phyloP scores from a whole-genome alignment of 129 eudicot species.

The Glebionis coronaria region DNA sequence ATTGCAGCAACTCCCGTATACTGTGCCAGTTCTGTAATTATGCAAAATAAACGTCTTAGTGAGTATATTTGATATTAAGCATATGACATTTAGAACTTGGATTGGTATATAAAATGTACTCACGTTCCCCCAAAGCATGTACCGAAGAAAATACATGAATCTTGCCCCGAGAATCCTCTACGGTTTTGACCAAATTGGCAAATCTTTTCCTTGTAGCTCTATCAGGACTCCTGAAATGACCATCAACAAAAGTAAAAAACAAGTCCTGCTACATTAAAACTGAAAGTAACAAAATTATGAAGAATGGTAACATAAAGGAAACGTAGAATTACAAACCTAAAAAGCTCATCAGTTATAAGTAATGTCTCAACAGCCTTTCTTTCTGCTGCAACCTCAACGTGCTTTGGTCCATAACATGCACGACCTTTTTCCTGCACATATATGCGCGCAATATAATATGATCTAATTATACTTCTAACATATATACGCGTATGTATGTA shows the following conservation, averaged over 20 bases:
- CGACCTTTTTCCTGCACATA: slow-evolving; percentile 81
- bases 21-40: too few species aligned
- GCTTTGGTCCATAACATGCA: slow-evolving; percentile 98
- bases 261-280: background rate
- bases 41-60: too few species aligned
- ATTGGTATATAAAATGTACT: too few species aligned
- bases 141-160: slow-evolving; percentile 80
- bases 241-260: background rate
- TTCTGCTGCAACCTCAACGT: slow-evolving; percentile 94
- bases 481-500: too few species aligned
- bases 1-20: too few species aligned
- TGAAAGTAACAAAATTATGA: background rate
- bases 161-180: slow-evolving; percentile 75
- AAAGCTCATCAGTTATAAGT: slow-evolving; percentile 87
- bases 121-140: slow-evolving; percentile 97
- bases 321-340: slow-evolving; percentile 45
- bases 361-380: slow-evolving; percentile 94
- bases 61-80: too few species aligned
- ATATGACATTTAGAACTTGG: too few species aligned
- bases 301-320: too few species aligned
- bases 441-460: too few species aligned
- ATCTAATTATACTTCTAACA: too few species aligned
- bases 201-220: slow-evolving; percentile 61
- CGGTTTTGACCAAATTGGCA: slow-evolving; percentile 61
- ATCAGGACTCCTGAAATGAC: slow-evolving; percentile 68